Evolutionary conservation across 169 alveolate species (phyloP).

Genomic region (Eimeria acervulina): DNA sequence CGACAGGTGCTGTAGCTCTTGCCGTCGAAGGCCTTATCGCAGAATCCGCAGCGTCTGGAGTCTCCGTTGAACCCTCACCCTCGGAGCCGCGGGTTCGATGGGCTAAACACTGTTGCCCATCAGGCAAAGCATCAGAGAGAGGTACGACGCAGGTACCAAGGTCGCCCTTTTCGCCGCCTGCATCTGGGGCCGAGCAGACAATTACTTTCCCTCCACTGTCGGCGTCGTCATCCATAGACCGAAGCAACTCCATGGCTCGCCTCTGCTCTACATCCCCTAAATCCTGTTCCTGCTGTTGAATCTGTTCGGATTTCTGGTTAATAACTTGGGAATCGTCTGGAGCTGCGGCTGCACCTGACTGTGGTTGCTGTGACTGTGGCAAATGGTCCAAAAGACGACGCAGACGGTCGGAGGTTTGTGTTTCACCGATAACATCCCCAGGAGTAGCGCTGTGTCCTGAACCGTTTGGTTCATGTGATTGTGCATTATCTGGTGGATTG

Average conservation of each 20-base stretch:
- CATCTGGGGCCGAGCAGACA: constrained; percentile 69
- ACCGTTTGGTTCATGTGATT: neutral
- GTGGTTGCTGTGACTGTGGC: constrained; percentile 7
- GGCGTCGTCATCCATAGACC: constrained; percentile 66
- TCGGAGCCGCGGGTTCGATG: neutral
- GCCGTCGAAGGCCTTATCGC: neutral
- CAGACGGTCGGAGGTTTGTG: neutral
- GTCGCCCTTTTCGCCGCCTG: neutral
- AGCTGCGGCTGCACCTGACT: constrained; percentile 10
- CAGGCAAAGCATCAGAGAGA: neutral
- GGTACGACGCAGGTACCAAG: neutral
- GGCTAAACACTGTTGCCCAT: neutral
- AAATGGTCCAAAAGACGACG: neutral
- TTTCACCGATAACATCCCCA: neutral
- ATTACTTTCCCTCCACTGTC: constrained; percentile 64
- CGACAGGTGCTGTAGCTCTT: neutral
- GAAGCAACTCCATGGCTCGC: constrained; percentile 67
- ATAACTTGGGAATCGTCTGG: neutral
- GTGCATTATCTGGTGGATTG: neutral
- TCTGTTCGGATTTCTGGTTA: neutral
- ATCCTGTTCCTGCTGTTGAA: constrained; percentile 39
- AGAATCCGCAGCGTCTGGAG: neutral
- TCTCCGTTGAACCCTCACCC: neutral
- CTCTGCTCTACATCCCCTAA: constrained; percentile 64
- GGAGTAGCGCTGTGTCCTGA: neutral